Evolutionary conservation across 805 yeast species (phyloP).

Genomic region (Metschnikowia santaceciliae): DNA sequence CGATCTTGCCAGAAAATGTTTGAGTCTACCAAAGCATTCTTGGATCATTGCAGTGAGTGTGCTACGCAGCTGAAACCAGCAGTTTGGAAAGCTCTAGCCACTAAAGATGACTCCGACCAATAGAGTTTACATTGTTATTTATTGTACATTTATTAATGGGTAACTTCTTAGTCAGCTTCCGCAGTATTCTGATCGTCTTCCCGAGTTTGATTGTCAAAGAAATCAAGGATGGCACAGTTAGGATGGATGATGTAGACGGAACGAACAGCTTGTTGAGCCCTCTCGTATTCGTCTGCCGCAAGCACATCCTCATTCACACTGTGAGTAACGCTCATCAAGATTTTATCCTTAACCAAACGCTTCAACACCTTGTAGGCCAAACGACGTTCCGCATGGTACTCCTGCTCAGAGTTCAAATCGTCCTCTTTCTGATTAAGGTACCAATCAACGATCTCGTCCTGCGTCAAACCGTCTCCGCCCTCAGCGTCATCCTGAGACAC

Average conservation of each 20-base stretch:
- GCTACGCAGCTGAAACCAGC: conserved; percentile 29
- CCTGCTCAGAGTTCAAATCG: conserved; percentile 63
- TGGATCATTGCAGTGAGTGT: conserved; percentile 64
- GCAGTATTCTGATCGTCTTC: conserved; percentile 6
- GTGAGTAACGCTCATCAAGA: conserved; percentile 56
- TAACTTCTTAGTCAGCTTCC: not conserved
- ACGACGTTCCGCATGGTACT: conserved; percentile 65
- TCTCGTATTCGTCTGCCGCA: conserved; percentile 13
- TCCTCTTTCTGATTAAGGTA: conserved; percentile 73
- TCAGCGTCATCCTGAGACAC: conserved; percentile 51
- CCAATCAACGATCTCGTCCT: conserved; percentile 70
- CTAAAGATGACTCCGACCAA: not conserved
- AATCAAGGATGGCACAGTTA: conserved; percentile 74
- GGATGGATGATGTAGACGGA: conserved; percentile 60
- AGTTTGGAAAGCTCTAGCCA: conserved; percentile 6
- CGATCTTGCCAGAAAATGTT: conserved; percentile 59
- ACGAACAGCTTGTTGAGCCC: conserved; percentile 9
- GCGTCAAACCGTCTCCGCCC: conserved; percentile 59
- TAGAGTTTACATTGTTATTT: conserved; percentile 3
- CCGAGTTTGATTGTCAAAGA: conserved; percentile 37
- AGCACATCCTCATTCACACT: conserved; percentile 28
- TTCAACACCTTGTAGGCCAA: conserved; percentile 76
- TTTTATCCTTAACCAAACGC: conserved; percentile 78
- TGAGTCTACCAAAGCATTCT: conserved; percentile 49
- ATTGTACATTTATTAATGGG: not conserved